Evolutionary conservation across 2,329 filamentous ascomycete species (phyloP).

Genomic region (Kalmusia sp.): DNA sequence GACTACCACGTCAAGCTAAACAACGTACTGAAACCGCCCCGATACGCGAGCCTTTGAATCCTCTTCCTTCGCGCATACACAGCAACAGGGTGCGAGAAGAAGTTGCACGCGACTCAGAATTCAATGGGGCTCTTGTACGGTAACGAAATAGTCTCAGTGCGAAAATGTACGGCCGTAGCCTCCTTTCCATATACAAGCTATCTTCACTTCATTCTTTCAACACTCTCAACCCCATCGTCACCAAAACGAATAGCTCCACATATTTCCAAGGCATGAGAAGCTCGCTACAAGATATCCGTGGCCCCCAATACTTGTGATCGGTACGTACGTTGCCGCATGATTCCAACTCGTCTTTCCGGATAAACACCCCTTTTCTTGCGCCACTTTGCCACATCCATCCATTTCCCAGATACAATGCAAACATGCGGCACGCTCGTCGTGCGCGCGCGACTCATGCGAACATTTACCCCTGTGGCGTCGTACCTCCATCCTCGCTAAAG

Average conservation of each 20-base stretch:
- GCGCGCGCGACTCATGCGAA: neutral
- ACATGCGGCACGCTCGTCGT: neutral
- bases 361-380: neutral
- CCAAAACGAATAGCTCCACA: neutral
- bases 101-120: neutral
- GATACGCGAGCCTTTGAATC: neutral
- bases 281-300: neutral
- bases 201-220: neutral
- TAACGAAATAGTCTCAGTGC: neutral
- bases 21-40: neutral
- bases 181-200: neutral
- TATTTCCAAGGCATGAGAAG: neutral
- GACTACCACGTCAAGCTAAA: too few relatives aligned
- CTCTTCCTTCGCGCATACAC: neutral
- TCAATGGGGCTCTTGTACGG: neutral
- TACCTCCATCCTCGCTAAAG: too few relatives aligned
- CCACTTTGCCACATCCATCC: neutral
- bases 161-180: neutral
- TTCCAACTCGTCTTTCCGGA: neutral
- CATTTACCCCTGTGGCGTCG: neutral
- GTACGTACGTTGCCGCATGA: too few relatives aligned
- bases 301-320: neutral
- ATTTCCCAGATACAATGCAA: neutral
- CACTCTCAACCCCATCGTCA: too few relatives aligned
- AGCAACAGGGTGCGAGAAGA: neutral